Base-by-base conservation (phyloP, 495 filamentous ascomycete species). In the Lasiosphaeria hispida region DNA sequence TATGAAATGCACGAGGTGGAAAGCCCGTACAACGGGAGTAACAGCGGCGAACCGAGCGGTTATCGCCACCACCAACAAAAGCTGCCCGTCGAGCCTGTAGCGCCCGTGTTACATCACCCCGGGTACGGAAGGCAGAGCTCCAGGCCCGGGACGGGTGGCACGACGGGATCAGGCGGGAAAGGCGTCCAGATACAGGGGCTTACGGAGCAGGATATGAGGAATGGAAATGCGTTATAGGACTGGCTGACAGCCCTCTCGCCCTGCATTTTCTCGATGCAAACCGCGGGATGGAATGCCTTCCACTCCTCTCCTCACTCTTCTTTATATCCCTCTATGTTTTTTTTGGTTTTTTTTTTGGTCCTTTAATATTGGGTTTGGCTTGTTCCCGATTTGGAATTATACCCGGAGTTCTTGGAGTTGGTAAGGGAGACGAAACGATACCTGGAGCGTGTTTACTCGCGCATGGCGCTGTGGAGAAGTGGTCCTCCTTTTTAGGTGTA, bases 1-100 rank as follows among this genome's bases (percentile, higher is more conserved):
- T 71, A 71, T 48, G 68, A 71, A 53, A 64, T 73, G 68, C 58
- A 63, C 39, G 58, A 65, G 53, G 65, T 72, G 1, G 67, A 71
- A 39, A 67, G 64, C 42, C 68, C 68, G 10, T 69, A 67, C 40
- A 63, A 53, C 15, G 53, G 44, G 2, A 55, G 34, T 1, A 45
- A 38, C n/a, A 48, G 43, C 14, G 37, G 10, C 10, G 47, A 54
- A 23, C 19, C 18, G 9, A 37, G 49, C 13, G 57, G 42, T 11
- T 52, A 63, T 10, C 38, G 44, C 0, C 10, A 10, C 39, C 4
- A 15, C 6, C 33, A 30, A 8, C 59, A 66, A 51, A 51, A 57
- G 40, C 62, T 67, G 62, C 66, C 70, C 3, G 48, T 60, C 6
- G 42, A 52, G 34, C 63, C 65, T 2, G 60, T 68, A 19, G 63